Conservation (phyloP, 2,329 filamentous ascomycete genomes). For the Xylariaceae sp. region DNA sequence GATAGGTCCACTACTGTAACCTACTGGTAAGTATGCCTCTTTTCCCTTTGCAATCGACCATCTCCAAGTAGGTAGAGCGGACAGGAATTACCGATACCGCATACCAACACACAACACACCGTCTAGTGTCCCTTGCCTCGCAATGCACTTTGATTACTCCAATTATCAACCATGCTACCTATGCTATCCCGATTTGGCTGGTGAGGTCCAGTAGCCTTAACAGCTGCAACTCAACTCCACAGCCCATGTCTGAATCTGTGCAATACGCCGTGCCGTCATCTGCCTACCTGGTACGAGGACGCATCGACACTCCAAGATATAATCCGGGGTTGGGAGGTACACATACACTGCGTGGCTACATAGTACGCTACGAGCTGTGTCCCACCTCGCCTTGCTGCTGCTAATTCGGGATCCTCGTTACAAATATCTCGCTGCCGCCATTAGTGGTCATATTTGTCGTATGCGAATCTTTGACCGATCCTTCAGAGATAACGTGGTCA, state of each 20-base stretch:
- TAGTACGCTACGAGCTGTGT: conserved; percentile 10
- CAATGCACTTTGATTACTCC: background rate
- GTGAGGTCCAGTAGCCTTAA: conserved; percentile 6
- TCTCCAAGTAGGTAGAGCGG: background rate
- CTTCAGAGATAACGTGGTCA: conserved; percentile 12
- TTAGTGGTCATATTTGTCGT: background rate
- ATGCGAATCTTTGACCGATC: conserved; percentile 7
- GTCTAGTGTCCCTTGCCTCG: background rate
- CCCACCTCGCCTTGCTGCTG: conserved; percentile 15
- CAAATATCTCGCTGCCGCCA: conserved; percentile 6
- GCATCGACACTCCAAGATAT: background rate
- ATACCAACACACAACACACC: background rate
- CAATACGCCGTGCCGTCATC: background rate
- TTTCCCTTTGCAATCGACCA: background rate
- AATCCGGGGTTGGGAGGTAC: conserved; percentile 16
- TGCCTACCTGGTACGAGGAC: background rate
- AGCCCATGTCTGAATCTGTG: conserved; percentile 17
- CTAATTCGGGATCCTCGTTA: background rate
- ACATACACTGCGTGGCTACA: conserved; percentile 4
- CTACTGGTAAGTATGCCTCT: background rate
- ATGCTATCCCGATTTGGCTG: conserved; percentile 11
- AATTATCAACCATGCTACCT: background rate
- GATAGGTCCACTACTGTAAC: too few species aligned
- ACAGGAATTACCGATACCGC: too few species aligned
- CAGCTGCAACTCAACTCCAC: conserved; percentile 15